Base-by-base conservation (phyloP, 805 yeast genomes). In the Saccharomyces eubayanus region DNA sequence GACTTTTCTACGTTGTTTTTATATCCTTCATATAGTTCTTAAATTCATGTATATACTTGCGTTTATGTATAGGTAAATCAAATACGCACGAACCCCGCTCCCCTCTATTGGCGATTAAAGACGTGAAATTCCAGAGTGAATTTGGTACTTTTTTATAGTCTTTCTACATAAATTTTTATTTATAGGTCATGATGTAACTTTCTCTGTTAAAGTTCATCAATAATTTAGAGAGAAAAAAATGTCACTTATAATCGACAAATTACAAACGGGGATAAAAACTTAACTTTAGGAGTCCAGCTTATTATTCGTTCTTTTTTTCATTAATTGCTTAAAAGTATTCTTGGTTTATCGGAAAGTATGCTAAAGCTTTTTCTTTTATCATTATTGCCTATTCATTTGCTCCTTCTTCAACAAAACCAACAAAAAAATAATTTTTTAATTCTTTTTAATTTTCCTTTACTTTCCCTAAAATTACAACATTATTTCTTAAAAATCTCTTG, bases 401-500 rank as follows among this genome's bases (percentile, higher is more conserved):
- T 10, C 43, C 16, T 36, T 9, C 16, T n/a, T 36, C 9, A 16
- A 16, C 43, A 36, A 16, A 21, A 16, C 16, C 43, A 28, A 28
- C 30, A 16, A 21, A 21, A 36, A 8, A 36, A 3, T n/a, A 8
- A 28, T 28, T 2, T 28, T 28, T 28, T 28, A 3, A 10, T 3
- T 31, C 2, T 36, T 16, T 16, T 36, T 36, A 6, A 16, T 16
- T 8, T 16, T n/a, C 20, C 20, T 16, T 36, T 36, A 36, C 5
- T 36, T 36, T 36, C 43, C 8, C 11, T 36, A 36, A 16, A 36
- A 21, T 36, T 36, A 36, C 43, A 36, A 36, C 21, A 28, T 20
- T 46, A 10, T 20, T 40, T 31, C 43, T 55, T 62, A 69, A 55
- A 67, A 69, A 55, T 68, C 72, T 58, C 61, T 67, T 16, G 90